A percentile compares a stretch with the other conserved stretches of the same genome.
Evolutionary conservation across 257 asterid genomes (phyloP).

Genomic region (Parsonsia alboflavescens): DNA sequence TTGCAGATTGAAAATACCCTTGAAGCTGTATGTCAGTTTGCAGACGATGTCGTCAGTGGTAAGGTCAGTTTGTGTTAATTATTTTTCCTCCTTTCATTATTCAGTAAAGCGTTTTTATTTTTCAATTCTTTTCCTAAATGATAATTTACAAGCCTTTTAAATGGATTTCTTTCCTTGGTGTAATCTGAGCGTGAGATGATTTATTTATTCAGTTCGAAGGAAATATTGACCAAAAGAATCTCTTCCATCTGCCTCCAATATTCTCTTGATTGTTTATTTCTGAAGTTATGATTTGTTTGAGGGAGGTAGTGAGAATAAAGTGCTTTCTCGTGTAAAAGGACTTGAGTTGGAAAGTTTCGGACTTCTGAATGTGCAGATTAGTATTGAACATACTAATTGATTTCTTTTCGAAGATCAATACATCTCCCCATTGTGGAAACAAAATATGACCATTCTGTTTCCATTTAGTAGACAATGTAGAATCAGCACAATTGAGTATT

Average conservation of each 20-base stretch:
- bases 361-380: background rate
- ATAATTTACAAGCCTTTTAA: background rate
- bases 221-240: background rate
- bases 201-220: background rate
- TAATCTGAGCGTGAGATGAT: background rate
- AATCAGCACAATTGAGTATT: background rate
- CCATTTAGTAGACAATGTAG: background rate
- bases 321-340: background rate
- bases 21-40: constrained; percentile 59
- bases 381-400: background rate
- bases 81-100: background rate
- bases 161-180: background rate
- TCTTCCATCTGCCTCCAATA: background rate
- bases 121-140: background rate
- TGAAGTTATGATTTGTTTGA: background rate
- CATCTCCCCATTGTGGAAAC: background rate
- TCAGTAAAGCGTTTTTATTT: background rate
- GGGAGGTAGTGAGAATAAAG: background rate
- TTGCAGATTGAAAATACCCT: constrained; percentile 67
- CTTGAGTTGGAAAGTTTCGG: background rate
- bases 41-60: constrained; percentile 85
- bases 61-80: constrained; percentile 53
- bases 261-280: background rate
- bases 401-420: background rate
- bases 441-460: background rate